Base-by-base conservation (phyloP, 2,329 filamentous ascomycete species). In the Colletotrichum magnum region DNA sequence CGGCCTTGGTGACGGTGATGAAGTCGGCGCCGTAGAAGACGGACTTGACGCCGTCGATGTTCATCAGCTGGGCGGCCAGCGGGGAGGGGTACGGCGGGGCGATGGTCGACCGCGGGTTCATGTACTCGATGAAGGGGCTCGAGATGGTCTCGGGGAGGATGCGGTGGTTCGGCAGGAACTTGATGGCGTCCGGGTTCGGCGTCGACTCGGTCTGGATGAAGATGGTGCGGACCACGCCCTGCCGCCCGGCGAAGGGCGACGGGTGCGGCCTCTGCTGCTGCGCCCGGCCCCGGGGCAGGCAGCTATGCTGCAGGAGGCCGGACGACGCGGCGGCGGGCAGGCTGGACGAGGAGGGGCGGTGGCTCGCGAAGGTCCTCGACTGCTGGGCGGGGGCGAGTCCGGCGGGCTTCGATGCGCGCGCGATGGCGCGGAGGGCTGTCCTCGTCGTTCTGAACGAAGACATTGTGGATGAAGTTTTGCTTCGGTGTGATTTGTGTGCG, bases 141-240 rank as follows among this genome's bases (percentile, higher is more conserved):
- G 88, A 83, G 72, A 97, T 85, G 60, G 85, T 85, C 73, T 92
- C 86, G 24, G 96, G 95, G 1, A 99, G 88, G 59, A 99, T 90
- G 47, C 89, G 89, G 80, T 94, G 91, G 82, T 98, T 97, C 2
- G 96, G 96, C 47, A 97, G 88, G 83, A 99, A 99, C 84, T 99
- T 99, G 77, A 98, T 88, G 41, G 94, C 95, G 84, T 98, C 94
- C n/a, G 90, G 87, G 82, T 99, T 99, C 28, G 96, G 96, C 1
- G 96, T 99, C 73, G 88, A 89, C 78, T 98, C 95, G 5, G 95
- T 98, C 83, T 99, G 96, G 77, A 99, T 99, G 85, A 98, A 99
- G 81, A 99, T 97, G 26, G 90, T 94, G 72, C 95, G 91, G 69
- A 79, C 79, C 58, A 83, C 82, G 62, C 76, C 76, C 36, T 79